phyloP scores from a whole-genome alignment of 176 grass and related monocot species.

The Rhynchospora pubera region DNA sequence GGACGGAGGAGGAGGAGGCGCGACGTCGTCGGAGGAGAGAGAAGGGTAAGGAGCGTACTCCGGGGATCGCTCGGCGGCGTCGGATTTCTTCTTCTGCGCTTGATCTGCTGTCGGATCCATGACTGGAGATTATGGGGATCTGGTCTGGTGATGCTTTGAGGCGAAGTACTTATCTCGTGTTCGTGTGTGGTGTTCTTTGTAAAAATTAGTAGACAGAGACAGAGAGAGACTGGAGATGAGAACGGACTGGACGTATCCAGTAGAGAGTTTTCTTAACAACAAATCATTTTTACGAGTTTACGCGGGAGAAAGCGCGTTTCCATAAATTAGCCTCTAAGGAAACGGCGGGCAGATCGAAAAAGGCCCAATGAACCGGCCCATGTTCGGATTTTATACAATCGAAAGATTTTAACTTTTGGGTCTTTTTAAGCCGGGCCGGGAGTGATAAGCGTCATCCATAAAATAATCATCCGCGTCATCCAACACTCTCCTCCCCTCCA shows the following conservation, averaged over 20 bases:
- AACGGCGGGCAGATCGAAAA: neutral
- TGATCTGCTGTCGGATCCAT: slow-evolving; percentile 46
- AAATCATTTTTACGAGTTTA: neutral
- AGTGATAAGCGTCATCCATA: too few relatives aligned
- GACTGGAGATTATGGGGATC: slow-evolving; percentile 11
- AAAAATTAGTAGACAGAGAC: neutral
- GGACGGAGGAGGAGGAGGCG: slow-evolving; percentile 18
- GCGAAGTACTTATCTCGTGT: slow-evolving; percentile 23
- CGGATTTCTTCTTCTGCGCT: neutral
- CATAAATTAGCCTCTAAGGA: neutral
- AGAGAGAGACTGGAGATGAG: neutral
- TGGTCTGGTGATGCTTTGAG: neutral
- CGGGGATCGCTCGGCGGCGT: slow-evolving; percentile 15
- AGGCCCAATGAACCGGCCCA: neutral
- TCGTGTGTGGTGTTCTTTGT: neutral
- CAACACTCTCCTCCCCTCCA: too few relatives aligned
- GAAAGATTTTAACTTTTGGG: neutral
- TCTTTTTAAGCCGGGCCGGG: neutral
- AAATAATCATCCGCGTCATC: too few relatives aligned
- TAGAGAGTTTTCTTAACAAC: neutral
- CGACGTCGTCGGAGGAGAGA: neutral
- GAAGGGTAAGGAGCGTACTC: slow-evolving; percentile 22
- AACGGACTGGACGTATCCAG: neutral
- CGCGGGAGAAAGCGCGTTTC: slow-evolving; percentile 4
- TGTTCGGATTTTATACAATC: neutral